Conservation (phyloP, 768 basidiomycete genomes). For the Mycena galericulata region DNA sequence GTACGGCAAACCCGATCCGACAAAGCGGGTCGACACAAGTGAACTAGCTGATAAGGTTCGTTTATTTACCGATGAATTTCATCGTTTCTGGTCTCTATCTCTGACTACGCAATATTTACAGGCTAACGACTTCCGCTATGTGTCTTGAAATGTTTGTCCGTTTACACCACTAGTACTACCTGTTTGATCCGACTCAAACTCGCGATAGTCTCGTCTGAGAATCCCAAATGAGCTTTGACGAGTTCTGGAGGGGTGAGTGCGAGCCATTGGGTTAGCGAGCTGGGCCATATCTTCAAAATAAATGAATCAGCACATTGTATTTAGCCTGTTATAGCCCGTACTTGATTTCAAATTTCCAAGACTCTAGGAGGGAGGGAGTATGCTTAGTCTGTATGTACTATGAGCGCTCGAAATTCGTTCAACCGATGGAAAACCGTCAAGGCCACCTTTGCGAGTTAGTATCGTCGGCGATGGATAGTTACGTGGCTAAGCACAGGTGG, state of each 20-base stretch:
- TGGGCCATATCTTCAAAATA: constrained; percentile 56
- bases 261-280: constrained; percentile 70
- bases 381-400: constrained; percentile 55
- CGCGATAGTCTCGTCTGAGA: constrained; percentile 63
- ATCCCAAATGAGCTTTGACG: constrained; percentile 69
- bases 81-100: not conserved
- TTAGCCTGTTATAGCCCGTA: constrained; percentile 34
- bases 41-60: constrained; percentile 76
- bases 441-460: too few species aligned
- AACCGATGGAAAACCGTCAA: constrained; percentile 40
- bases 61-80: not conserved
- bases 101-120: constrained; percentile 37
- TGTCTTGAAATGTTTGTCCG: not conserved
- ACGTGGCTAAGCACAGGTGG: too few species aligned
- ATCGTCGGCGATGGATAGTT: too few species aligned
- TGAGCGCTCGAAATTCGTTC: not conserved
- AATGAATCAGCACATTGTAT: not conserved
- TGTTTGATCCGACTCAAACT: constrained; percentile 65
- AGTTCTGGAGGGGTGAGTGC: constrained; percentile 68
- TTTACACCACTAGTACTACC: constrained; percentile 54
- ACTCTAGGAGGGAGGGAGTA: not conserved
- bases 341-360: constrained; percentile 72
- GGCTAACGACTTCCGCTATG: constrained; percentile 72
- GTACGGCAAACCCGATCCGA: constrained; percentile 62
- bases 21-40: constrained; percentile 68